These are phyloP conservation scores for Cyclostephanos tholiformis DNA, from an alignment of 108 stramenopile genomes.

Conservation along the genomic window DNA sequence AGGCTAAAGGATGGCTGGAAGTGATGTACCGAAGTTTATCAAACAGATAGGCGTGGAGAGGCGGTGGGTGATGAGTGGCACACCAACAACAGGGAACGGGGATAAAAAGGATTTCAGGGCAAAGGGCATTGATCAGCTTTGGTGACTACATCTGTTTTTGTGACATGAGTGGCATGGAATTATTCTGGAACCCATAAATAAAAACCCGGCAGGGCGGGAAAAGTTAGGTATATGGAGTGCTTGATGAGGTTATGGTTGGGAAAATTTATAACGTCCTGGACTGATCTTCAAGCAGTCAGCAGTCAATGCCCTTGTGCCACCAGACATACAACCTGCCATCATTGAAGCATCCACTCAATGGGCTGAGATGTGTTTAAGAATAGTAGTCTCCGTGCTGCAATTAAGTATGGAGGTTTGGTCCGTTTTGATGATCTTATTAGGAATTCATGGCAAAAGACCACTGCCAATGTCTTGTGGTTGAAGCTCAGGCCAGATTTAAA, in stretches of 20 bases:
- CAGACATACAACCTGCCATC: conserved; percentile 40
- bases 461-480: conserved; percentile 55
- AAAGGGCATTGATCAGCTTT: conserved; percentile 53
- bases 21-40: conserved; percentile 45
- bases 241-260: conserved; percentile 57
- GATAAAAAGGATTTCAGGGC: conserved; percentile 42
- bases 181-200: conserved; percentile 3
- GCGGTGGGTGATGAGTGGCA: conserved; percentile 83
- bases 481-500: conserved; percentile 45
- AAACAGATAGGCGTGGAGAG: conserved; percentile 70
- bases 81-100: conserved; percentile 68
- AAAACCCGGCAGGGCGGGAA: conserved; percentile 32
- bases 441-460: conserved; percentile 36
- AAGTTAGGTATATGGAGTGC: conserved; percentile 36
- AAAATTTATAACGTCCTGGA: conserved; percentile 54
- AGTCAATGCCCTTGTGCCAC: conserved; percentile 36
- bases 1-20: conserved; percentile 36
- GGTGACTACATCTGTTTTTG: conserved; percentile 53
- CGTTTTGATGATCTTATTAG: conserved; percentile 23
- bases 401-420: conserved; percentile 10
- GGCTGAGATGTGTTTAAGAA: not conserved
- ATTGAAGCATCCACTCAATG: conserved; percentile 13
- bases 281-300: conserved; percentile 57
- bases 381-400: conserved; percentile 1
- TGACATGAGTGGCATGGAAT: conserved; percentile 48